A percentile compares a stretch with the other conserved stretches of the same genome.
Evolutionary conservation across 192 early-diverging fungal genomes (phyloP).

Genomic region (Rhizophagus sp.): DNA sequence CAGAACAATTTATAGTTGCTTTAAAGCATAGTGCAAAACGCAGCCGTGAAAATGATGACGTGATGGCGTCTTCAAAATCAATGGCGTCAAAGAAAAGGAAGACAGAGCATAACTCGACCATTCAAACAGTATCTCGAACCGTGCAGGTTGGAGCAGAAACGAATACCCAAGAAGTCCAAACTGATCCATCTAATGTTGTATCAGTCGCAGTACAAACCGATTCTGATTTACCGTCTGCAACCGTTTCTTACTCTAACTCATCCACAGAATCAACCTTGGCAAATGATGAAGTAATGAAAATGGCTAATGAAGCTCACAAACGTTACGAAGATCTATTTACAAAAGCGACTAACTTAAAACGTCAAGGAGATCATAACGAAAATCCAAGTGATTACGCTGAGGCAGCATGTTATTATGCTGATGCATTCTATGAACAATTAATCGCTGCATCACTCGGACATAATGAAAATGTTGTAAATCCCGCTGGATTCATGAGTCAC

Average conservation of each 20-base stretch:
- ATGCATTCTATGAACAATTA: background rate
- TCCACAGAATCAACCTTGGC: background rate
- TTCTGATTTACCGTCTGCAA: background rate
- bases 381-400: background rate
- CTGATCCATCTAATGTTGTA: background rate
- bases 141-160: background rate
- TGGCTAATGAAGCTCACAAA: background rate
- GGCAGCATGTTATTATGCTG: background rate
- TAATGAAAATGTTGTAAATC: background rate
- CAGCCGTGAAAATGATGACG: background rate
- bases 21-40: background rate
- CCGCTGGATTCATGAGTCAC: background rate
- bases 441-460: background rate
- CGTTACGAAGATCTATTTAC: background rate
- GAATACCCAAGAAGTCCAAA: background rate
- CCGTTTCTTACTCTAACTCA: background rate
- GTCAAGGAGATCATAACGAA: background rate
- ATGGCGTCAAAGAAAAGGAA: background rate
- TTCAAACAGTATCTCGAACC: background rate
- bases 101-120: background rate
- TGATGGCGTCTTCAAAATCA: background rate
- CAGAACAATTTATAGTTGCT: background rate
- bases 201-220: background rate
- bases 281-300: background rate
- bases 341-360: background rate